These are phyloP conservation scores for Boletus edulis DNA, from an alignment of 768 basidiomycete genomes.

Conservation along the genomic window DNA sequence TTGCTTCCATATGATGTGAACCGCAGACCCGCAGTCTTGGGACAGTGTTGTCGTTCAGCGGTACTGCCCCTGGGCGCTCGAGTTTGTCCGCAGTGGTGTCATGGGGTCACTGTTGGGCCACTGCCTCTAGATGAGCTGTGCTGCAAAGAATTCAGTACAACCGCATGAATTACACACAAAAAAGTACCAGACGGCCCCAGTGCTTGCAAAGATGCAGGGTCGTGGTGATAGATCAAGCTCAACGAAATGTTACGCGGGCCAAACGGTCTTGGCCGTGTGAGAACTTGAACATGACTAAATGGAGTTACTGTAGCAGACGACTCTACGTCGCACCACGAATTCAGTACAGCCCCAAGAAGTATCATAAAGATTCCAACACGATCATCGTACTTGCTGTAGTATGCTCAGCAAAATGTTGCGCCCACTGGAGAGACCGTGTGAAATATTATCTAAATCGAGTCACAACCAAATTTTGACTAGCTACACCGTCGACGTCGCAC, in stretches of 20 bases:
- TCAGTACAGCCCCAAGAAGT: no score
- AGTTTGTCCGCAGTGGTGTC: neutral
- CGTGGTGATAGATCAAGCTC: no score
- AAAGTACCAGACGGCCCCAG: neutral
- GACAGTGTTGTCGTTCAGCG: neutral
- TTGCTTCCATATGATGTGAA: slow-evolving; percentile 1
- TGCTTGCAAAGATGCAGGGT: no score
- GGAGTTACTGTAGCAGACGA: no score
- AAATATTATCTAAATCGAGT: neutral
- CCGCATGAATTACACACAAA: neutral
- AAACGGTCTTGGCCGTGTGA: slow-evolving; percentile 4
- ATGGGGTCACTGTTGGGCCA: neutral
- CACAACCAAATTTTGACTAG: slow-evolving; percentile 22
- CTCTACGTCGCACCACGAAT: no score
- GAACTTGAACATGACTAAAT: neutral
- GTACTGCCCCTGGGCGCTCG: slow-evolving; percentile 6
- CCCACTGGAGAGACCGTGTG: slow-evolving; percentile 1
- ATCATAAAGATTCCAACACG: no score
- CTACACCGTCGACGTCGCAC: slow-evolving; percentile 30
- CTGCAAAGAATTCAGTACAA: neutral
- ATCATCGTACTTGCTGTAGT: no score
- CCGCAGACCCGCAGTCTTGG: neutral
- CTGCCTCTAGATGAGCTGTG: neutral
- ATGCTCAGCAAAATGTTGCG: no score
- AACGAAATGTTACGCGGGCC: no score